These are phyloP conservation scores for Pleomassaria siparia DNA, from an alignment of 2,329 filamentous ascomycete genomes.

Conservation along the genomic window DNA sequence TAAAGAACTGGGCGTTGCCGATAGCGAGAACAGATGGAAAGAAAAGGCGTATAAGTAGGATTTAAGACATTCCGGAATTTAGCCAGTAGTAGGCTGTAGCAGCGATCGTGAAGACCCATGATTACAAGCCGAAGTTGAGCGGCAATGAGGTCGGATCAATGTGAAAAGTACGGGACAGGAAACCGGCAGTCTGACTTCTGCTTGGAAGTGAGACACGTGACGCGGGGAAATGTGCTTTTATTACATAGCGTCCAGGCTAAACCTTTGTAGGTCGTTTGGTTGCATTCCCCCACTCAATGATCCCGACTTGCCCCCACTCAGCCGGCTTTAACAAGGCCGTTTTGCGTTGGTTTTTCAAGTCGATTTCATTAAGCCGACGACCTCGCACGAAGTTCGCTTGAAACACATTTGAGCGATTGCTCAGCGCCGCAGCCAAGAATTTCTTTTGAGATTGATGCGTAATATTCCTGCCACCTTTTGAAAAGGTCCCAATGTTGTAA, in stretches of 20 bases:
- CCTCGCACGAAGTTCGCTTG: neutral
- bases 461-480: neutral
- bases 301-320: neutral
- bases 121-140: slow-evolving; percentile 16
- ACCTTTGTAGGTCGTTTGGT: too few species aligned
- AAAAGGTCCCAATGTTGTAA: neutral
- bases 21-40: slow-evolving; percentile 1
- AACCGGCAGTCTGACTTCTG: slow-evolving; percentile 15
- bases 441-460: neutral
- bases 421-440: neutral
- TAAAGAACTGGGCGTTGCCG: slow-evolving; percentile 1
- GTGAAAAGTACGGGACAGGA: slow-evolving; percentile 12
- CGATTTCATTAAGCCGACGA: neutral
- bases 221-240: too few species aligned
- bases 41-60: neutral
- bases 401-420: too few species aligned
- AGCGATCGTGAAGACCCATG: slow-evolving; percentile 14
- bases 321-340: neutral
- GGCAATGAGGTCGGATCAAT: slow-evolving; percentile 11
- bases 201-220: neutral
- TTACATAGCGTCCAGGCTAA: too few species aligned
- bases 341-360: neutral
- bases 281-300: neutral
- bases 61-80: slow-evolving; percentile 10
- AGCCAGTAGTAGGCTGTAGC: neutral